Base-by-base conservation (phyloP, 164 flowering plant genomes). In the Malania oleifera region DNA sequence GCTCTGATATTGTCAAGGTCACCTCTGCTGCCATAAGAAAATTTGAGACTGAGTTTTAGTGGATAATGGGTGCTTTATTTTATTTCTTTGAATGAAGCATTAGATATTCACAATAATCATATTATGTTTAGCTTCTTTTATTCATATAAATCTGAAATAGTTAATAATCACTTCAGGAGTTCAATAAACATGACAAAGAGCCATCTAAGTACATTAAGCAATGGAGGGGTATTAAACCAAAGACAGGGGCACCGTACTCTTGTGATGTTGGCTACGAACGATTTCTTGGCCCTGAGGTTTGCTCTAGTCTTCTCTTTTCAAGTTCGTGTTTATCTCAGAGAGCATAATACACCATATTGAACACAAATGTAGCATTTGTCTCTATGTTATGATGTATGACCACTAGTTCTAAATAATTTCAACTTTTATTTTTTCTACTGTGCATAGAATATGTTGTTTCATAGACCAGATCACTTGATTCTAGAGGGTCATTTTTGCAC, bases 271-370 rank as follows among this genome's bases (percentile, higher is more conserved):
- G 99, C 65, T 95, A 91, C 57, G 99, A 95, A 73, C 83, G 98
- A 24, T 95, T 95, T 78, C 89, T 95, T 61, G 99, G 99, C 57
- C 99, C 99, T 38, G 98, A 95, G 99, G 99, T 95, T 70, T 53
- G 83, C 60, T 52, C 39, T 66, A 43, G 13, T 31, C 31, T 55
- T 58, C 47, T 19, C 0, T 11, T 46, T 5, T 20, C 5, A 17
- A 17, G 7, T 46, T 46, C 7, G 28, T 53, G 3, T 18, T 24
- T 19, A 34, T 17, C 45, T 57, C 40, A 12, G 14, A 26, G 10
- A 24, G 2, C 34, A 26, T 28, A n/a, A 27, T 13, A 22, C 13
- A 9, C 23, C 12, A 22, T 22, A 47, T 23, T n/a, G n/a, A n/a
- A n/a, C n/a, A n/a, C n/a, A n/a, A n/a, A n/a, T n/a, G n/a, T n/a